Conservation (phyloP, 2,329 filamentous ascomycete species). For the Dendryphion nanum region DNA sequence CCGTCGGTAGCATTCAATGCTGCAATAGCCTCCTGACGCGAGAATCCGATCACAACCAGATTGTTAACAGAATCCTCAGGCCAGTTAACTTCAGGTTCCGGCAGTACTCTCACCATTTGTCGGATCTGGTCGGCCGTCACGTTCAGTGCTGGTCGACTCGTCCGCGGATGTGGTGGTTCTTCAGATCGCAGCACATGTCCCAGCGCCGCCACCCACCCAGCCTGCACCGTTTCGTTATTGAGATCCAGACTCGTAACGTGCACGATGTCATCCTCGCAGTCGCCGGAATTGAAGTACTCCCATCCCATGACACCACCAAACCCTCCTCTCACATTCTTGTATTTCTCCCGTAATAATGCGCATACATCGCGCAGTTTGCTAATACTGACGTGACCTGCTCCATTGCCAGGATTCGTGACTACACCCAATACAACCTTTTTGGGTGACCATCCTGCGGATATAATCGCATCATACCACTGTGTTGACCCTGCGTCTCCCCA, state of each 20-base stretch:
- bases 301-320: slow-evolving; percentile 93
- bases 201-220: slow-evolving; percentile 68
- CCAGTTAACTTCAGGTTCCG: slow-evolving; percentile 28
- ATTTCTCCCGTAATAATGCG: slow-evolving; percentile 56
- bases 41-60: slow-evolving; percentile 48
- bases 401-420: slow-evolving; percentile 75
- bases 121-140: slow-evolving; percentile 32
- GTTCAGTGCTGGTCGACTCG: slow-evolving; percentile 14
- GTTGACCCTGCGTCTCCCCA: slow-evolving; percentile 68
- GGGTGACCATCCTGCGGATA: slow-evolving; percentile 67
- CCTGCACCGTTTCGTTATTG: slow-evolving; percentile 25
- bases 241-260: slow-evolving; percentile 21
- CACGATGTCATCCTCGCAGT: slow-evolving; percentile 26
- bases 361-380: slow-evolving; percentile 58
- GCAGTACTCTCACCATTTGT: slow-evolving; percentile 31
- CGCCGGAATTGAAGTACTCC: slow-evolving; percentile 83
- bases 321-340: slow-evolving; percentile 43
- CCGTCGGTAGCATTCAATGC: slow-evolving; percentile 50
- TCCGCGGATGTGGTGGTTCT: slow-evolving; percentile 19
- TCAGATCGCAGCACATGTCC: slow-evolving; percentile 44
- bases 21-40: slow-evolving; percentile 45
- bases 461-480: slow-evolving; percentile 52
- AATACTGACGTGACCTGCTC: slow-evolving; percentile 60
- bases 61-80: slow-evolving; percentile 43
- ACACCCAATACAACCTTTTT: slow-evolving; percentile 76